Evolutionary conservation across 2,329 filamentous ascomycete species (phyloP), one percentile per base, ranked within the genome.

Genomic region (Xylariomycetidae sp.): DNA sequence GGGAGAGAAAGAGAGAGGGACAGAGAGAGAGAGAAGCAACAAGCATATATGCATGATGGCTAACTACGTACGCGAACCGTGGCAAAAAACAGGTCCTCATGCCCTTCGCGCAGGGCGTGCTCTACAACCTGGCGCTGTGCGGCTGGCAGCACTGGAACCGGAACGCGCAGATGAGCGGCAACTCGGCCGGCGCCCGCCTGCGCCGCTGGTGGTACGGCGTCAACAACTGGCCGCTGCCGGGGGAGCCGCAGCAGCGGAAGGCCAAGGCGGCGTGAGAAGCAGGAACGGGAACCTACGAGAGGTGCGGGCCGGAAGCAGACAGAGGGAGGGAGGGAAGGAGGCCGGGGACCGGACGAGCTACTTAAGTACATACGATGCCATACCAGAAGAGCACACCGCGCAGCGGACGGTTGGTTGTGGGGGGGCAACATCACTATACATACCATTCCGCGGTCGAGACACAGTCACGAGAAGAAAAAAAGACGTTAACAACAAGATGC

Each of bases 181-280:
- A 76, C 48, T 80, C 78, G 17, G 65, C 85, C 12, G 92, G 92
- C 15, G 86, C 85, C 6, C 76, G 75, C 46, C 64, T 92, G 30
- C 72, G 92, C 49, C 72, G 88, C 46, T 96, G 90, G 92, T 98
- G 92, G 90, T 95, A 87, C 67, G 76, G 74, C 15, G 85, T 94
- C 13, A 96, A 96, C 55, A 87, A 93, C 52, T 96, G 92, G 92
- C 70, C 72, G 30, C 60, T 90, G 37, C 82, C 82, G 4, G 35
- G 35, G 28, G 33, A 35, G 28, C 32, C 38, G 2, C 38, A 17
- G 39, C 8, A 8, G 30, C 27, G 19, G 15, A 28, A 23, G 18
- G 32, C 29, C 31, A 31, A 12, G 22, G 10, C 9, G 31, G 25
- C 31, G 23, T 26, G 28, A 22, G 12, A 12, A 23, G 20, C n/a